These are phyloP conservation scores for Cymbomonas tetramitiformis DNA, from an alignment of 139 green algal genomes.

Conservation along the genomic window DNA sequence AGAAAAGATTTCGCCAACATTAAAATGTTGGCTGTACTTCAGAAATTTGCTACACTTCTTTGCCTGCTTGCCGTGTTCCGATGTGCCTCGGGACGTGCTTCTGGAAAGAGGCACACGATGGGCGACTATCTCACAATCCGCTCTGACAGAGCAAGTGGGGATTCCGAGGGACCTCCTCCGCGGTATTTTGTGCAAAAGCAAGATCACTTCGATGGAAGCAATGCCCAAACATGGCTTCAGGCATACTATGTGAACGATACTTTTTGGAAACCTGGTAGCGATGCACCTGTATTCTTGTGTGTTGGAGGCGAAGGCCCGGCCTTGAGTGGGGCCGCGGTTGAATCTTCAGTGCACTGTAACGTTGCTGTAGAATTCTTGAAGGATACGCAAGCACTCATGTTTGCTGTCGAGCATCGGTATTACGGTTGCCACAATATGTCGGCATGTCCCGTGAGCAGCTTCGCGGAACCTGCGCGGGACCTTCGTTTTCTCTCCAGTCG, in stretches of 20 bases:
- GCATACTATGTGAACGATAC: conserved; percentile 21
- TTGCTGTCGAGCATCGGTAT: conserved; percentile 21
- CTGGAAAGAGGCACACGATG: no score
- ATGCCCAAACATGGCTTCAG: conserved; percentile 10
- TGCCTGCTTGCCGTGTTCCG: no score
- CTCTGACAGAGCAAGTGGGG: neutral
- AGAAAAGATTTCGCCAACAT: no score
- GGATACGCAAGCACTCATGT: neutral
- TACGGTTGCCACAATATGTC: no score
- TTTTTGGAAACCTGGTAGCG: neutral
- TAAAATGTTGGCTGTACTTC: no score
- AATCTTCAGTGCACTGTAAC: conserved; percentile 6
- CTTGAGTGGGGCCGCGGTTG: conserved; percentile 5
- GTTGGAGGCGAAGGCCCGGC: conserved; percentile 21
- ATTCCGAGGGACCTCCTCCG: neutral
- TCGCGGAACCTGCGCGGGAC: no score
- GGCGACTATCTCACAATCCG: no score
- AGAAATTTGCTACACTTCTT: no score
- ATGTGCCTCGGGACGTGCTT: no score
- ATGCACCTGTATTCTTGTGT: conserved; percentile 16
- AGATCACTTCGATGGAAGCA: neutral
- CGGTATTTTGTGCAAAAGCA: neutral
- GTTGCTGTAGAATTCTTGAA: neutral
- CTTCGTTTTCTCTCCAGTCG: neutral
- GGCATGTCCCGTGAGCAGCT: no score